Conservation (phyloP, 306 rosid species). For the Sophora flavescens region DNA sequence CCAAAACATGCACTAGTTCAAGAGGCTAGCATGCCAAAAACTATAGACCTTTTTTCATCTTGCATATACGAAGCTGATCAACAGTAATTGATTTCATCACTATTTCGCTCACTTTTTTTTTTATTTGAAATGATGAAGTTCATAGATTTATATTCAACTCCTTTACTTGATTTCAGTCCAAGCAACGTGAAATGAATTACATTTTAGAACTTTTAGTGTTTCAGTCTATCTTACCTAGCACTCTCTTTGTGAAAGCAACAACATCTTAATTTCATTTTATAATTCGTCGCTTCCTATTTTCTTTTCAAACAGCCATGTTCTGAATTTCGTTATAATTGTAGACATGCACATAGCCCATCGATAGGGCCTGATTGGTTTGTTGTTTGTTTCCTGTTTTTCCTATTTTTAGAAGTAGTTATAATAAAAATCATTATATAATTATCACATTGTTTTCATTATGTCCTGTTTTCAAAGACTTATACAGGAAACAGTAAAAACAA, state of each 20-base stretch:
- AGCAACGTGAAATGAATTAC: conserved; percentile 24
- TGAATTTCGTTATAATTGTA: not conserved
- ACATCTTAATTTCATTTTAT: not conserved
- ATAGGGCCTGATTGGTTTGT: too few relatives aligned
- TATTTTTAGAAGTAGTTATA: too few relatives aligned
- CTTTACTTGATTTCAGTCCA: conserved; percentile 21
- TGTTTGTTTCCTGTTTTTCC: too few relatives aligned
- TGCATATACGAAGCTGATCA: not conserved
- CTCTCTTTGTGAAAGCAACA: conserved; percentile 25
- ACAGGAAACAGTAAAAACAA: too few relatives aligned
- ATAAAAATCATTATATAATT: too few relatives aligned
- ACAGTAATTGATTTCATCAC: not conserved
- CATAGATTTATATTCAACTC: not conserved
- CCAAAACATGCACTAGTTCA: conserved; percentile 2
- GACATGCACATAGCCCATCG: not conserved
- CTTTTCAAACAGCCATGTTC: not conserved
- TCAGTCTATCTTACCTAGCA: conserved; percentile 6
- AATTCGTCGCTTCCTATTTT: not conserved
- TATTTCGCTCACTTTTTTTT: not conserved
- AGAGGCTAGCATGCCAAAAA: not conserved
- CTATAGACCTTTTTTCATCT: not conserved
- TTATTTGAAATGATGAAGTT: not conserved
- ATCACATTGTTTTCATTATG: too few relatives aligned
- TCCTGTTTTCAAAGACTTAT: too few relatives aligned
- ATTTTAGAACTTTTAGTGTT: not conserved